Evolutionary conservation across 352 stramenopile species (phyloP).

Genomic region (Globisporangium perplexum): DNA sequence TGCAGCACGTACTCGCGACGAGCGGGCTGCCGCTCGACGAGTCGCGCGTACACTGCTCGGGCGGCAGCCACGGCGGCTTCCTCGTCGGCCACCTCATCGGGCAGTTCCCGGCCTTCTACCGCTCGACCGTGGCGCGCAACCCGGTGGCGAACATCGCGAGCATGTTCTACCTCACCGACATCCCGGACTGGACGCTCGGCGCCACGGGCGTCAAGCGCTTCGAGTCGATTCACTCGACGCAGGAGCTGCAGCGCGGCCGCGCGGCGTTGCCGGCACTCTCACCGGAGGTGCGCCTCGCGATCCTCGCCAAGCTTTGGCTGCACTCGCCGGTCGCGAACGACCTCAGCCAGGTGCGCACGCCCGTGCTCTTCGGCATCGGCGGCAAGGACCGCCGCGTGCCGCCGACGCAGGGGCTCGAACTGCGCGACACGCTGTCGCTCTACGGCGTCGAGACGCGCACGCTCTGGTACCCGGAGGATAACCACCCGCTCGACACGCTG

Average conservation of each 20-base stretch:
- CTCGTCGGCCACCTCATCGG: slow-evolving; percentile 90
- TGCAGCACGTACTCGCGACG: slow-evolving; percentile 66
- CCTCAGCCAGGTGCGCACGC: slow-evolving; percentile 82
- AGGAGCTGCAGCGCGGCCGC: slow-evolving; percentile 29
- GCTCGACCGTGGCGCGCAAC: slow-evolving; percentile 86
- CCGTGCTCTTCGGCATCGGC: slow-evolving; percentile 89
- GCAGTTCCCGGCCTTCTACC: slow-evolving; percentile 94
- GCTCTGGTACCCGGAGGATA: slow-evolving; percentile 75
- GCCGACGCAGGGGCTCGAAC: slow-evolving; percentile 90
- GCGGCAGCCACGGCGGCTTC: slow-evolving; percentile 95
- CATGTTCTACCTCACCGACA: slow-evolving; percentile 93
- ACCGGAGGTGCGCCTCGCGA: slow-evolving; percentile 42
- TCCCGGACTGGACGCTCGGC: slow-evolving; percentile 95
- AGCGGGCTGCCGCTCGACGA: slow-evolving; percentile 62
- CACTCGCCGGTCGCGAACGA: slow-evolving; percentile 84
- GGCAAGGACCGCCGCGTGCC: slow-evolving; percentile 90
- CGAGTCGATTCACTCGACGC: slow-evolving; percentile 75
- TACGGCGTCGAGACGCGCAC: slow-evolving; percentile 47
- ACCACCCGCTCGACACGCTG: slow-evolving; percentile 62
- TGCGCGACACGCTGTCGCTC: slow-evolving; percentile 80
- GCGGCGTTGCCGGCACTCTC: slow-evolving; percentile 27
- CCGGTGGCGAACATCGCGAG: slow-evolving; percentile 93
- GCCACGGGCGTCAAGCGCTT: slow-evolving; percentile 80
- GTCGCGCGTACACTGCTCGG: slow-evolving; percentile 86
- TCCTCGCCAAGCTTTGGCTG: slow-evolving; percentile 82